Evolutionary conservation across 2,329 filamentous ascomycete genomes (phyloP), one percentile per base, ranked within the genome.

Genomic region (Lachnellula willkommii): DNA sequence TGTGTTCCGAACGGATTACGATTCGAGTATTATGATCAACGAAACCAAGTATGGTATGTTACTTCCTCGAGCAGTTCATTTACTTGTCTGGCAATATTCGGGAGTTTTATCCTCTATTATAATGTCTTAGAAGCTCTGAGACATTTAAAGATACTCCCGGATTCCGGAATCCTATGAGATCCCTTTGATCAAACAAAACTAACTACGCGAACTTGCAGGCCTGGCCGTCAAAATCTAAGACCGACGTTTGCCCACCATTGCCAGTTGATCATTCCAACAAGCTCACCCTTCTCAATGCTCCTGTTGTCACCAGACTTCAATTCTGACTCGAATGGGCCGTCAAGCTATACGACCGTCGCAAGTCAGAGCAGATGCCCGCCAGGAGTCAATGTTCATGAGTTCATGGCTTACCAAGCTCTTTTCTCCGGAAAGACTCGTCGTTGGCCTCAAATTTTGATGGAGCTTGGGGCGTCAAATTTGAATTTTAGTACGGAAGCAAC

Each of bases 401-500:
- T 72, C 57, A 70, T 72, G 49, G 71, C 78, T 0, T 77, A 74
- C 57, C 74, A 77, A 58, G 66, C 58, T 5, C 62, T 83, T 0
- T 68, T 77, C 2, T 67, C 71, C 2, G 78, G 78, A 0, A 73
- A 69, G 15, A 55, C 68, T 45, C 65, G 73, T 1, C 72, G 79
- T 5, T 81, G 80, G 78, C 65, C 71, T 1, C 70, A 73, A 2
- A 70, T 84, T 0, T 61, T 82, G 0, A 57, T 74, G 0, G 79
- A 83, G 58, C 63, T 84, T 3, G 78, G 74, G 0, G 74, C 77
- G 1, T 74, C 77, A 0, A 79, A 78, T 56, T 51, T 90, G 3
- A 87, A 87, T 58, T 81, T 88, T 58, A 81, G 79, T 32, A 76
- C 75, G 0, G 74, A 80, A 32, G 73, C 76, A 0, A 80, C 79